phyloP scores from a whole-genome alignment of 768 basidiomycete genomes.

The Termitomyces bulborhizus region DNA sequence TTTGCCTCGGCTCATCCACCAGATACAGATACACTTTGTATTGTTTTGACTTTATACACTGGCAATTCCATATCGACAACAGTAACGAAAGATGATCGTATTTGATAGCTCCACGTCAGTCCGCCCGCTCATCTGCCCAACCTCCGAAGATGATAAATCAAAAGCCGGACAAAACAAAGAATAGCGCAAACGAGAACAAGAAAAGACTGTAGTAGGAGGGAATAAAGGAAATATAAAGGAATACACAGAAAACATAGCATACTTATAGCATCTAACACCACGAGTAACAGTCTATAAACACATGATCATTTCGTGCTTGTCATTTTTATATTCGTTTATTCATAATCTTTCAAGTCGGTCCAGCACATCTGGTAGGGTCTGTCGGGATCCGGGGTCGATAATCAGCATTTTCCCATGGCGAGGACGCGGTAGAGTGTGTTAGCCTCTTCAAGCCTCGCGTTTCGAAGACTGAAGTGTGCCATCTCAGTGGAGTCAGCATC shows the following conservation, averaged over 20 bases:
- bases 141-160: background rate
- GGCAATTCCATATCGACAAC: background rate
- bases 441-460: constrained; percentile 73
- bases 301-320: constrained; percentile 10
- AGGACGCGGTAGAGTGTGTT: constrained; percentile 65
- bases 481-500: constrained; percentile 75
- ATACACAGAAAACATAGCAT: constrained; percentile 16
- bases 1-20: no score
- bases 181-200: background rate
- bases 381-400: no score
- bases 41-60: constrained; percentile 6
- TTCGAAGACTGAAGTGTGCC: constrained; percentile 66
- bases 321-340: background rate
- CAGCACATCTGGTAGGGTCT: background rate
- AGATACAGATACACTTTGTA: constrained; percentile 8
- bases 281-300: constrained; percentile 6
- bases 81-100: background rate
- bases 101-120: background rate
- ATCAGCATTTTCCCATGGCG: constrained; percentile 38
- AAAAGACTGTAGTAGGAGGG: background rate
- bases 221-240: constrained; percentile 2
- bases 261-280: constrained; percentile 8
- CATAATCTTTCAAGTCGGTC: background rate
- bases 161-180: background rate
- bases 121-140: background rate